These are phyloP conservation scores for Tetrapyrgos nigripes DNA, from an alignment of 1,284 basidiomycete species.

Conservation along the genomic window DNA sequence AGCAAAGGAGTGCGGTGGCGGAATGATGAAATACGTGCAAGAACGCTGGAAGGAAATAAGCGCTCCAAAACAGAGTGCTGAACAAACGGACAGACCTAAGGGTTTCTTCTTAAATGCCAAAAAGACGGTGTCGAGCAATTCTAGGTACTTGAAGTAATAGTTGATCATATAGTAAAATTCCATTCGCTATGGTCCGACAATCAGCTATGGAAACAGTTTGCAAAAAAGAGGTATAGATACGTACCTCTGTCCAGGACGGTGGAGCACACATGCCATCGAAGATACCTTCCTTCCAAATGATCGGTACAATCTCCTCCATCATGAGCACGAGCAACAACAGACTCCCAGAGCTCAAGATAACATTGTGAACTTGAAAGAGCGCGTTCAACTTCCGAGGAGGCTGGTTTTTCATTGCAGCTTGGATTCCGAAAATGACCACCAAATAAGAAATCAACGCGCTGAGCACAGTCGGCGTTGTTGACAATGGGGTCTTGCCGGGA, in stretches of 20 bases:
- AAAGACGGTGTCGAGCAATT: slow-evolving; percentile 96
- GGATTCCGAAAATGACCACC: slow-evolving; percentile 87
- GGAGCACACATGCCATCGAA: slow-evolving; percentile 84
- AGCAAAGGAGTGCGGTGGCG: slow-evolving; percentile 96
- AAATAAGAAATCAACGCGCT: slow-evolving; percentile 83
- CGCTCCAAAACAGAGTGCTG: slow-evolving; percentile 1
- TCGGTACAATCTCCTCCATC: slow-evolving; percentile 88
- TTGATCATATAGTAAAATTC: slow-evolving; percentile 98
- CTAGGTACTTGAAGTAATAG: slow-evolving; percentile 96
- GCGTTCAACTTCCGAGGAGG: slow-evolving; percentile 81
- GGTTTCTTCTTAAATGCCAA: slow-evolving; percentile 99
- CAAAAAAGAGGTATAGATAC: slow-evolving; percentile 37
- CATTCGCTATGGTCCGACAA: slow-evolving; percentile 59
- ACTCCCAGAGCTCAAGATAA: slow-evolving; percentile 86
- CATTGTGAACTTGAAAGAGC: slow-evolving; percentile 94
- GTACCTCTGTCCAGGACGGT: slow-evolving; percentile 84
- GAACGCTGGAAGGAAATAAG: slow-evolving; percentile 67
- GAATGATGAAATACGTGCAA: slow-evolving; percentile 99
- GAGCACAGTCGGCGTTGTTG: slow-evolving; percentile 78
- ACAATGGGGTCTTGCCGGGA: slow-evolving; percentile 79
- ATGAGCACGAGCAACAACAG: slow-evolving; percentile 84
- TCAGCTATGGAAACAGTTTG: slow-evolving; percentile 17
- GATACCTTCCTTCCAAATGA: slow-evolving; percentile 72
- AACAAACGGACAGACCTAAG: slow-evolving; percentile 64
- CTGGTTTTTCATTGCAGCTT: slow-evolving; percentile 84